Evolutionary conservation across 106 monocot species (phyloP).

Genomic region (Phalaenopsis aphrodite): DNA sequence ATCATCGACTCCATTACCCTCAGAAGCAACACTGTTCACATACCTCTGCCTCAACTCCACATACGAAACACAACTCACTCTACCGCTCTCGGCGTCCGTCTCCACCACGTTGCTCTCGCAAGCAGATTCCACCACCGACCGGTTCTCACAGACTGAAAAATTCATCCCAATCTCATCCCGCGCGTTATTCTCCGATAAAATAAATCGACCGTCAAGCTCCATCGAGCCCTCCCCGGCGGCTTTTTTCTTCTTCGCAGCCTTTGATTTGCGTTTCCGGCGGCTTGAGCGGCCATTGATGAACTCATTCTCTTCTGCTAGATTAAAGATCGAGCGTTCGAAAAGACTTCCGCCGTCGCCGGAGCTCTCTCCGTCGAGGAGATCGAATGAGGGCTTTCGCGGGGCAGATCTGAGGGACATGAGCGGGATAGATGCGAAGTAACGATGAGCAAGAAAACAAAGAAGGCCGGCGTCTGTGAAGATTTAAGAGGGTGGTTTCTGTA

Average conservation of each 20-base stretch:
- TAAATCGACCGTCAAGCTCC: conserved; percentile 11
- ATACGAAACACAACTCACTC: conserved; percentile 29
- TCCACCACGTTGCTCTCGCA: conserved; percentile 23
- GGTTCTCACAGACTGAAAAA: conserved; percentile 4
- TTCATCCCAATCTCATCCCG: conserved; percentile 17
- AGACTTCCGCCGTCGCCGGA: conserved; percentile 32
- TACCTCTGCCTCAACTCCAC: conserved; percentile 79
- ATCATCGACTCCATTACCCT: conserved; percentile 16
- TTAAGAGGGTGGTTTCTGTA: no score
- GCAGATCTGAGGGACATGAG: conserved; percentile 13
- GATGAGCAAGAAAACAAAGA: neutral
- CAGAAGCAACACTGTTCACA: conserved; percentile 21
- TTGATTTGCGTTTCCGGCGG: conserved; percentile 29
- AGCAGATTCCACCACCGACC: conserved; percentile 28
- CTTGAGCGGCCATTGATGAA: conserved; percentile 1
- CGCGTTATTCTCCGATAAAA: neutral
- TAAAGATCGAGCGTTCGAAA: neutral
- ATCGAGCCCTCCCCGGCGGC: neutral
- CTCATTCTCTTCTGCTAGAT: neutral
- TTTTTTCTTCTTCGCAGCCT: conserved; percentile 33
- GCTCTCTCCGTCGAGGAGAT: conserved; percentile 38
- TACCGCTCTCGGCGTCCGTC: conserved; percentile 8
- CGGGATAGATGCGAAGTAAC: neutral
- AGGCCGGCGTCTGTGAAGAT: neutral
- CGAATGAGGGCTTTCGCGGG: conserved; percentile 45